Evolutionary conservation across 352 stramenopile species (phyloP), one percentile per base, ranked within the genome.

Genomic region (Pythium coloratum): DNA sequence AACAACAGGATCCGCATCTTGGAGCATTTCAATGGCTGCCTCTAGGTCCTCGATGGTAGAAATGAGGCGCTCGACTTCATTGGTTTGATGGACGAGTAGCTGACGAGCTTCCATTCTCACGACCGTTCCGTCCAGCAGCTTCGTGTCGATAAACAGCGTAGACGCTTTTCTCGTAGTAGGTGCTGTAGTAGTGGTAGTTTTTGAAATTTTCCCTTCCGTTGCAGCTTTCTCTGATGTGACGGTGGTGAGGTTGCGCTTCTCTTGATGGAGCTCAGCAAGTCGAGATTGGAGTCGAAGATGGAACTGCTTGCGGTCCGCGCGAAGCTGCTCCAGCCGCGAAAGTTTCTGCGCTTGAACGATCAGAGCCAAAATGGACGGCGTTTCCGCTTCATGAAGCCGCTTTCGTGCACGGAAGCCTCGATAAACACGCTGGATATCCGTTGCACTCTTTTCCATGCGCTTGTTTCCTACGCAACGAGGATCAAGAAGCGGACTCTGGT

Each of bases 381-480:
- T 46, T 40, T 57, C 69, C 46, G 58, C 64, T 36, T 76, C 40
- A n/a, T 46, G 16, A 28, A 63, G 8, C 51, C 16, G 64, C 36
- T 82, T 77, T 5, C 73, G 65, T 1, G 76, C 57, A 14, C 73
- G 70, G 55, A 73, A 75, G 26, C 80, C 78, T 16, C 80, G 78
- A 36, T 80, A 84, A 6, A 79, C 42, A 10, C 77, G 72, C 60
- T 91, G 80, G 16, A 91, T 78, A 6, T 66, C 59, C 18, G 74
- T 40, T 9, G 78, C 72, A 10, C 62, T 75, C 26, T 56, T 66
- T 53, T 81, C 75, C 30, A 86, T 77, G 1, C 53, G 67, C 51
- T 53, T 24, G 44, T 70, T 70, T 55, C 67, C 67, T 73, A 20
- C 10, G 46, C 42, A 55, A 38, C 10, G 2, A 30, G 13, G 7